Evolutionary conservation across 2,329 filamentous ascomycete genomes (phyloP).

Genomic region (Emmonsiellopsis sp.): DNA sequence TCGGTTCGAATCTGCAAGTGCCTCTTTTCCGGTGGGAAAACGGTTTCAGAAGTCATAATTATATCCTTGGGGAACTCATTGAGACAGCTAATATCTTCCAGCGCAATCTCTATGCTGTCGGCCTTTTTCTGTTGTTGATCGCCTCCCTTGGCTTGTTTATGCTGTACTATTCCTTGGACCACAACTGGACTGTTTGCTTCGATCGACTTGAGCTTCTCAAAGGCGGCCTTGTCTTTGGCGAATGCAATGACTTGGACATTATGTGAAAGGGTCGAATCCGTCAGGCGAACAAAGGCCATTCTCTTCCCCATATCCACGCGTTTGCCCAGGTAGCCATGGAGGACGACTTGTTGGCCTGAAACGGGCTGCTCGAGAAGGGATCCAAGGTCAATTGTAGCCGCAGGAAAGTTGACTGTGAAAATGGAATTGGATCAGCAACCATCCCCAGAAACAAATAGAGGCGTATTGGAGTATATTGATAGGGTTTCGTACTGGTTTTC

Average conservation of each 20-base stretch:
- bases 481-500: conserved; percentile 30
- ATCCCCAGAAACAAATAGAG: background rate
- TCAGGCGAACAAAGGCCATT: conserved; percentile 59
- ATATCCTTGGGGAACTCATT: conserved; percentile 68
- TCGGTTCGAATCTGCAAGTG: conserved; percentile 81
- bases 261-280: conserved; percentile 33
- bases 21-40: conserved; percentile 64
- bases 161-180: conserved; percentile 40
- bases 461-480: background rate
- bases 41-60: conserved; percentile 63
- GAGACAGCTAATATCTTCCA: conserved; percentile 55
- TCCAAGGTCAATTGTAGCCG: conserved; percentile 32
- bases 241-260: conserved; percentile 44
- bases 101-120: conserved; percentile 47
- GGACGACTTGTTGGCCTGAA: conserved; percentile 36
- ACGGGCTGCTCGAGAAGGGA: conserved; percentile 22
- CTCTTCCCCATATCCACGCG: conserved; percentile 58
- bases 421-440: background rate
- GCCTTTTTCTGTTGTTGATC: conserved; percentile 23
- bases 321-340: conserved; percentile 65
- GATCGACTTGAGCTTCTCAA: conserved; percentile 35
- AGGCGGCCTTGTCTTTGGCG: conserved; percentile 22
- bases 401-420: conserved; percentile 38
- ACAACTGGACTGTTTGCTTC: conserved; percentile 46
- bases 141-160: conserved; percentile 26